Conservation (phyloP, 75 land plant genomes). For the Pinus taeda region DNA sequence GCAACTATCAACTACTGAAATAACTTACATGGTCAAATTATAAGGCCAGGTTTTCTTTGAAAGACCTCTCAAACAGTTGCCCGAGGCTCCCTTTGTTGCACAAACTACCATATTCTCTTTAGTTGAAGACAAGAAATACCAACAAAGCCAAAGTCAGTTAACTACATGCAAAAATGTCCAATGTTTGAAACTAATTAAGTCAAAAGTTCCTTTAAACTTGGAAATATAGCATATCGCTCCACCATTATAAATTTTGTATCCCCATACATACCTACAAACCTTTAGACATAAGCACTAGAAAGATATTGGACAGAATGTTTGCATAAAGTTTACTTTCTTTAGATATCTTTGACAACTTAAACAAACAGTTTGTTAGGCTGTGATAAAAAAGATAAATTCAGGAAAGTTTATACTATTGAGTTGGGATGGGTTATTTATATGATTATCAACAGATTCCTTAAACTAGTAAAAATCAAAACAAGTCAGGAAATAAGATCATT, state of each 20-base stretch:
- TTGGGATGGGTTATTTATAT: background rate
- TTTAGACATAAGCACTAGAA: background rate
- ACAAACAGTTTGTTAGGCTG: background rate
- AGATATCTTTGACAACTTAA: background rate
- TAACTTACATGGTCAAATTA: slow-evolving; percentile 38
- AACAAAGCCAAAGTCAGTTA: background rate
- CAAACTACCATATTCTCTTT: slow-evolving; percentile 76
- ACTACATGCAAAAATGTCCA: background rate
- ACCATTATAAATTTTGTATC: background rate
- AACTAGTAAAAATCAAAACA: background rate
- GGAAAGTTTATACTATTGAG: background rate
- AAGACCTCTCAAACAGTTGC: slow-evolving; percentile 46
- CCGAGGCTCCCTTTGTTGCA: slow-evolving; percentile 52
- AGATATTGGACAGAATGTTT: background rate
- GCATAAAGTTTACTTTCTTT: background rate
- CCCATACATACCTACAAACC: background rate
- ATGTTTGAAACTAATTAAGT: background rate
- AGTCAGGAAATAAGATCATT: background rate
- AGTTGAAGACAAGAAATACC: background rate
- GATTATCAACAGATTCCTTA: background rate
- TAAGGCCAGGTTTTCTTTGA: slow-evolving; percentile 28
- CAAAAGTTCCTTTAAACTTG: background rate
- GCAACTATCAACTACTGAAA: background rate
- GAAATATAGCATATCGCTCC: background rate
- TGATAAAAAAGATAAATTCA: background rate